Evolutionary conservation across 768 basidiomycete genomes (phyloP).

Genomic region (Calocera cornea): DNA sequence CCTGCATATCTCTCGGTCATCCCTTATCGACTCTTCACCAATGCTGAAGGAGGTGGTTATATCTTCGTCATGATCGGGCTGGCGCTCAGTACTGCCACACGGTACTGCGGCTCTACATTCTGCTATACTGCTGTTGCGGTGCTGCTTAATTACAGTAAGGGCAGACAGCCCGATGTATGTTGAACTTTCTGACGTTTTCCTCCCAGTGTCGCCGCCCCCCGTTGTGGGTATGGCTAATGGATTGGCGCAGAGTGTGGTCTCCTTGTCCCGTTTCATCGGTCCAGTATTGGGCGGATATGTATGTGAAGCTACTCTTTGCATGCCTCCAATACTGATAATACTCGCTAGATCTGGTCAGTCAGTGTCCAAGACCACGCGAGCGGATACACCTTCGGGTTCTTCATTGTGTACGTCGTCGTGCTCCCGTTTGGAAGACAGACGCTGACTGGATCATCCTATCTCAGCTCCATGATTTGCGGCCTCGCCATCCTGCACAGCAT

Average conservation of each 20-base stretch:
- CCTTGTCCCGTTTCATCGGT: conserved; percentile 80
- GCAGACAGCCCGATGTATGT: conserved; percentile 1
- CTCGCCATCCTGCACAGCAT: conserved; percentile 57
- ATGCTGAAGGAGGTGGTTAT: conserved; percentile 53
- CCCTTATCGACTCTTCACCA: conserved; percentile 60
- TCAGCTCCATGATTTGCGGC: conserved; percentile 47
- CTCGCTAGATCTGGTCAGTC: conserved; percentile 51
- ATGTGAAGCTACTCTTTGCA: conserved; percentile 16
- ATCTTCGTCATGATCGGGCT: conserved; percentile 63
- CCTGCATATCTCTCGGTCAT: conserved; percentile 76
- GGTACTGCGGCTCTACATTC: conserved; percentile 81
- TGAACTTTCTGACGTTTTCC: conserved; percentile 10
- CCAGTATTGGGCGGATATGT: conserved; percentile 69
- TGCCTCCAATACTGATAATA: not conserved
- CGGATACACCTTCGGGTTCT: conserved; percentile 64
- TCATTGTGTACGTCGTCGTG: conserved; percentile 6
- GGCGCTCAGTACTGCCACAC: conserved; percentile 67
- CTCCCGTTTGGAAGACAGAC: not conserved
- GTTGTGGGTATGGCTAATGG: conserved; percentile 89
- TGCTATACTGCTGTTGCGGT: conserved; percentile 84
- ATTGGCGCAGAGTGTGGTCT: conserved; percentile 88
- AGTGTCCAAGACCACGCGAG: conserved; percentile 54
- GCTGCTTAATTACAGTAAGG: conserved; percentile 67
- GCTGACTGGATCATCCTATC: conserved; percentile 20
- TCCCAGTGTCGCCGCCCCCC: conserved; percentile 73